A percentile compares a stretch with the other conserved stretches of the same genome.
Conservation (phyloP, 768 basidiomycete species). For the Pleurotus platypus region DNA sequence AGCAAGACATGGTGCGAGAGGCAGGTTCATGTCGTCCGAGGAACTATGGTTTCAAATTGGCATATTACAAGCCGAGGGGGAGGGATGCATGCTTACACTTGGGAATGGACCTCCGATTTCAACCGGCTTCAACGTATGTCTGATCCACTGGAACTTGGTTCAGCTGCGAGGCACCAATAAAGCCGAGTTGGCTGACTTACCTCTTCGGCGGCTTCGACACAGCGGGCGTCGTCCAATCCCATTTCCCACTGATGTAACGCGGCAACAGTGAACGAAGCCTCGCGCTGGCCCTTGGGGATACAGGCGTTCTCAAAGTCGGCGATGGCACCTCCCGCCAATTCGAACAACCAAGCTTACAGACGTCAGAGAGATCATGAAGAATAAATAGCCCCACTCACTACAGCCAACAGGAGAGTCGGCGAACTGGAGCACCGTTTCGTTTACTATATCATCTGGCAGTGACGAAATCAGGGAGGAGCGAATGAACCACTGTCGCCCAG, state of each 20-base stretch:
- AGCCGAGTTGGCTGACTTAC: slow-evolving; percentile 29
- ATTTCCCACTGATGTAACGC: slow-evolving; percentile 94
- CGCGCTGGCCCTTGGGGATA: slow-evolving; percentile 73
- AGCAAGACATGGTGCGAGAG: slow-evolving; percentile 60
- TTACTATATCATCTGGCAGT: slow-evolving; percentile 83
- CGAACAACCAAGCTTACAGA: slow-evolving; percentile 82
- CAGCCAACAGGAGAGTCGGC: slow-evolving; percentile 84
- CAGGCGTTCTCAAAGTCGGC: slow-evolving; percentile 70
- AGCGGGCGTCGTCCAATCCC: slow-evolving; percentile 75
- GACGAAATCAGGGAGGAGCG: slow-evolving; percentile 82
- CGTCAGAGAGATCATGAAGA: not conserved
- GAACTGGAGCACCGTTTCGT: slow-evolving; percentile 79
- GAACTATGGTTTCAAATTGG: slow-evolving; percentile 45
- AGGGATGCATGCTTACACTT: slow-evolving; percentile 51
- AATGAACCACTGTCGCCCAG: slow-evolving; percentile 87
- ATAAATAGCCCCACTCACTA: slow-evolving; percentile 51
- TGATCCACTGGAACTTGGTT: slow-evolving; percentile 61
- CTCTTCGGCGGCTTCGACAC: slow-evolving; percentile 79
- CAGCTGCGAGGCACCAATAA: too few relatives aligned
- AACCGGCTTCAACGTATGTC: slow-evolving; percentile 65
- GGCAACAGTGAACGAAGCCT: slow-evolving; percentile 81
- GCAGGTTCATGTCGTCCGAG: slow-evolving; percentile 68
- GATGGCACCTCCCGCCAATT: slow-evolving; percentile 81
- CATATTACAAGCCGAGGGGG: slow-evolving; percentile 11
- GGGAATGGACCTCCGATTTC: slow-evolving; percentile 81